Conservation (phyloP, 2,329 filamentous ascomycete species). For the Ascochyta koolunga region DNA sequence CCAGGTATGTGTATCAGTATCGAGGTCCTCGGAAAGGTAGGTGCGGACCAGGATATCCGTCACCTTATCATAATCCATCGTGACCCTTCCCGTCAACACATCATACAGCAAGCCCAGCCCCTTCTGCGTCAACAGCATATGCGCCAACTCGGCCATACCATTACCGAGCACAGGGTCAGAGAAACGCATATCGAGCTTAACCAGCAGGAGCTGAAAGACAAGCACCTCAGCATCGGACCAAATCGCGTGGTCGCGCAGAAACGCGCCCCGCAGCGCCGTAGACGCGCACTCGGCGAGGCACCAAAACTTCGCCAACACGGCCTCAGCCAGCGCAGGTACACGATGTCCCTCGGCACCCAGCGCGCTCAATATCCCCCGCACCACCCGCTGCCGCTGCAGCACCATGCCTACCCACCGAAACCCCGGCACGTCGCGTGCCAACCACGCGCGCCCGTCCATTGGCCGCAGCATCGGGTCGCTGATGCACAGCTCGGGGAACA, state of each 20-base stretch:
- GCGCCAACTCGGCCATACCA: conserved; percentile 45
- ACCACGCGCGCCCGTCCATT: conserved; percentile 45
- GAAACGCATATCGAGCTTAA: conserved; percentile 75
- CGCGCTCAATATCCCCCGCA: conserved; percentile 64
- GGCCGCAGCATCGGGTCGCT: conserved; percentile 63
- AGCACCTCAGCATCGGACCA: conserved; percentile 68
- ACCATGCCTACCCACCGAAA: conserved; percentile 74
- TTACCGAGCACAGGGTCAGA: conserved; percentile 66
- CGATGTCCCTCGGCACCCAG: conserved; percentile 64
- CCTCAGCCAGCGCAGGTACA: conserved; percentile 56
- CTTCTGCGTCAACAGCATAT: conserved; percentile 62
- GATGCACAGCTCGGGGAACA: conserved; percentile 64
- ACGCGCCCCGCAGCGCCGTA: conserved; percentile 59
- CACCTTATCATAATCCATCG: conserved; percentile 45
- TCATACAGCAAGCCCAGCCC: conserved; percentile 48
- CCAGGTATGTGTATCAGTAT: conserved; percentile 25
- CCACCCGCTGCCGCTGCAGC: conserved; percentile 50
- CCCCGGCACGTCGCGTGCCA: conserved; percentile 59
- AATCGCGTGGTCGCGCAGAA: conserved; percentile 60
- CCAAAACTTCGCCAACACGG: conserved; percentile 69
- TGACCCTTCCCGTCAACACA: conserved; percentile 59
- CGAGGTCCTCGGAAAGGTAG: conserved; percentile 28
- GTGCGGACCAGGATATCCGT: conserved; percentile 27
- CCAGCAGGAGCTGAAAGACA: conserved; percentile 67
- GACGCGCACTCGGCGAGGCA: conserved; percentile 71